Evolutionary conservation across 2,329 filamentous ascomycete species (phyloP).

Genomic region (Cercospora beticola): DNA sequence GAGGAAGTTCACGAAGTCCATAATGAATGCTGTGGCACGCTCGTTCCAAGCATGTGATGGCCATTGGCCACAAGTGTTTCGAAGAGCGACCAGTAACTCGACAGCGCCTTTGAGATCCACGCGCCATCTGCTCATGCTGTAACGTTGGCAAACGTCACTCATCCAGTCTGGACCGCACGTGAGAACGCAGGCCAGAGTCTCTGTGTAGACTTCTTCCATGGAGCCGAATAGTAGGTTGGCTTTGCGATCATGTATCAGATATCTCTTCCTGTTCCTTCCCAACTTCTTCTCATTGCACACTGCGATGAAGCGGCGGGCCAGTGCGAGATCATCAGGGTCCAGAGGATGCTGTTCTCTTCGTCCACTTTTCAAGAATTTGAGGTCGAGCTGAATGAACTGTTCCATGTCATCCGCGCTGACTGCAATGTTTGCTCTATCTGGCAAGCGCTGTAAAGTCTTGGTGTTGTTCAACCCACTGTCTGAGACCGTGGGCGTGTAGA

Average conservation of each 20-base stretch:
- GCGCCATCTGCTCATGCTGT: slow-evolving; percentile 36
- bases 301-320: slow-evolving; percentile 40
- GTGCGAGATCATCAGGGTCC: slow-evolving; percentile 26
- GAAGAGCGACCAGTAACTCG: slow-evolving; percentile 39
- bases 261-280: slow-evolving; percentile 37
- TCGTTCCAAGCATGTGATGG: slow-evolving; percentile 32
- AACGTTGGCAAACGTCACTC: slow-evolving; percentile 37
- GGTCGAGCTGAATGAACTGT: slow-evolving; percentile 44
- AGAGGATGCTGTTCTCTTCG: slow-evolving; percentile 19
- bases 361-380: slow-evolving; percentile 41
- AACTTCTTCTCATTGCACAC: slow-evolving; percentile 35
- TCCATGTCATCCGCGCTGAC: slow-evolving; percentile 35
- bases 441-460: slow-evolving; percentile 34
- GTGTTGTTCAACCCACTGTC: slow-evolving; percentile 39
- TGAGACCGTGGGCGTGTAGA: slow-evolving; percentile 37
- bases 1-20: slow-evolving; percentile 39
- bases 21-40: slow-evolving; percentile 35
- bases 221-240: slow-evolving; percentile 39
- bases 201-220: slow-evolving; percentile 45
- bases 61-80: slow-evolving; percentile 39
- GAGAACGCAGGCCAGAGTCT: slow-evolving; percentile 44
- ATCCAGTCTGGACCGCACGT: slow-evolving; percentile 44
- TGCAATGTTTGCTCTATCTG: slow-evolving; percentile 21
- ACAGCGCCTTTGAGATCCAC: slow-evolving; percentile 34
- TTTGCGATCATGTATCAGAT: slow-evolving; percentile 32